Evolutionary conservation across 257 asterid genomes (phyloP), one percentile per base, ranked within the genome.

Genomic region (Solanum dulcamara): DNA sequence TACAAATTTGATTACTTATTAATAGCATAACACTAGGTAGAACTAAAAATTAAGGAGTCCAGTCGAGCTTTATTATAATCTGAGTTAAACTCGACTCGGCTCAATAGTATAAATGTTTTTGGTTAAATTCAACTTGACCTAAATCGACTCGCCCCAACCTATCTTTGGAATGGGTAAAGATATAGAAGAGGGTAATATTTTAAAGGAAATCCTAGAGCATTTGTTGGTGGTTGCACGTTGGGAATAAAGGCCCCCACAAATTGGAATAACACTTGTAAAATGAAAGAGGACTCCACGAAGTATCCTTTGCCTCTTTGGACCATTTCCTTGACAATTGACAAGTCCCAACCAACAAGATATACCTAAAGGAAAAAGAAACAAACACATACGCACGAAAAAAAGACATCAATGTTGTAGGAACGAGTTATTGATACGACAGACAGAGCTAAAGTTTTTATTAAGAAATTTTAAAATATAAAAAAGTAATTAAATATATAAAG

Each of bases 171-270:
- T 9, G 6, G 18, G 62, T 44, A 28, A 77, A 46, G 42, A 79
- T 28, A 79, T 18, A 15, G 6, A 46, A 28, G 64, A 8, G 30
- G 11, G 38, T 48, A 79, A 30, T 79, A 48, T 18, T 48, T 28
- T 48, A 48, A 28, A 0, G 1, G 64, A 3, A 59, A 10, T 59
- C 60, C 24, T 8, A 28, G 35, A 77, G 42, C 83, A 46, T 48
- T 48, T 77, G 64, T 77, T 46, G 83, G 83, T 79, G 83, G 44
- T 46, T 57, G 64, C 83, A 79, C 83, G 83, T 77, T 77, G 83
- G 62, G 83, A 77, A 77, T 79, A 79, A 77, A 79, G 83, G 59
- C 83, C 64, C 83, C 42, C 83, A 79, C 83, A 79, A 46, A 79
- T 48, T 28, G 83, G 83, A 79, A 79, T 79, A 30, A 46, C 42